Evolutionary conservation across 2,329 filamentous ascomycete genomes (phyloP).

Genomic region (Colletotrichum liaoningense): DNA sequence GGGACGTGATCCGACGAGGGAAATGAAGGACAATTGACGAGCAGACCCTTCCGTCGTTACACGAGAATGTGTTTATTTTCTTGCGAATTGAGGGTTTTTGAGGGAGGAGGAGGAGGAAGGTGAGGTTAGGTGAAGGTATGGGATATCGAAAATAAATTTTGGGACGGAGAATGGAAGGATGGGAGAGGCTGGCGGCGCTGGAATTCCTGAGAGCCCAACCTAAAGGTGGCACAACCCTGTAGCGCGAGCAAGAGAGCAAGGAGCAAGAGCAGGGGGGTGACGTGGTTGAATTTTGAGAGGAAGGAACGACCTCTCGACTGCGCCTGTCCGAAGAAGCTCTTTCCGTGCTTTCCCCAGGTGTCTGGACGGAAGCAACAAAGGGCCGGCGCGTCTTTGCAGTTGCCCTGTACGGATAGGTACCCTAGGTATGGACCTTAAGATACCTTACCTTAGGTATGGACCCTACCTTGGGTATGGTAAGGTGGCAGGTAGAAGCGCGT

Average conservation of each 20-base stretch:
- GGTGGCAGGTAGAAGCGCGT: no score
- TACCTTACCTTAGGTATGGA: no score
- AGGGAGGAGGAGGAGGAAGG: conserved; percentile 2
- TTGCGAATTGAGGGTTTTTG: not conserved
- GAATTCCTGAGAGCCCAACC: conserved; percentile 33
- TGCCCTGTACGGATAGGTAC: no score
- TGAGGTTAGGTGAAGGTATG: not conserved
- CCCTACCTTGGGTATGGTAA: no score
- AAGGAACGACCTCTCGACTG: not conserved
- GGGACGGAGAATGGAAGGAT: conserved; percentile 31
- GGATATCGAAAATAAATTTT: conserved; percentile 33
- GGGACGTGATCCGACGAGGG: conserved; percentile 24
- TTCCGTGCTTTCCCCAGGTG: no score
- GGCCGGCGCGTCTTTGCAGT: not conserved
- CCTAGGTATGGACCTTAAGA: no score
- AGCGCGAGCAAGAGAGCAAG: not conserved
- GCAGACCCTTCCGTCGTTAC: conserved; percentile 32
- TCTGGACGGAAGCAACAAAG: not conserved
- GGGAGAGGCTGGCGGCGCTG: conserved; percentile 30
- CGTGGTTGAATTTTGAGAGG: conserved; percentile 21
- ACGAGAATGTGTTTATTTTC: not conserved
- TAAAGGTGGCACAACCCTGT: conserved; percentile 31
- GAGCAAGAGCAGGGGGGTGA: conserved; percentile 31
- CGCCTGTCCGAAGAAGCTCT: no score
- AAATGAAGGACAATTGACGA: conserved; percentile 33